These are phyloP conservation scores for Ophiocordyceps robertsii DNA, from an alignment of 2,329 filamentous ascomycete genomes.

Conservation along the genomic window DNA sequence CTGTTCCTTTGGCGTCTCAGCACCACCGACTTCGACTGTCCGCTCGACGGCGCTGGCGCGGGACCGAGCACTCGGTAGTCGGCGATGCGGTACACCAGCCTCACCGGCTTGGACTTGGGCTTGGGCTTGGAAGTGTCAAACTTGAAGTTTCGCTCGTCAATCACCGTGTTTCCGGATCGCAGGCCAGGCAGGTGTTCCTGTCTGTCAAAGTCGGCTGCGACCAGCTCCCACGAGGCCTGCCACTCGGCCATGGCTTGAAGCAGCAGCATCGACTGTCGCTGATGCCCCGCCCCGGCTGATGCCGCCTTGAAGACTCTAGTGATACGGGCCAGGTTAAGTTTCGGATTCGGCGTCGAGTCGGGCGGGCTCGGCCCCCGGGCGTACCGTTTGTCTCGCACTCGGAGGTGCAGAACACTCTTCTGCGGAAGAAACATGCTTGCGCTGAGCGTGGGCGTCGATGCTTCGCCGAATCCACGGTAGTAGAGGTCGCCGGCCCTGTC, in stretches of 20 bases:
- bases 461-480: slow-evolving; percentile 31
- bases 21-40: too few relatives aligned
- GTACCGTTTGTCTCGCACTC: slow-evolving; percentile 16
- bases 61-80: too few relatives aligned
- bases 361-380: slow-evolving; percentile 9
- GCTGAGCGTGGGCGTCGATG: slow-evolving; percentile 39
- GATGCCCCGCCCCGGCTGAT: not conserved
- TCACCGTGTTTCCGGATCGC: slow-evolving; percentile 23
- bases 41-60: too few relatives aligned
- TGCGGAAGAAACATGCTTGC: slow-evolving; percentile 39
- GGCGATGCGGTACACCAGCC: not conserved
- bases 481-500: slow-evolving; percentile 34
- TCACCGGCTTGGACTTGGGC: not conserved
- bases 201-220: slow-evolving; percentile 23
- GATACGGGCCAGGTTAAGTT: slow-evolving; percentile 3
- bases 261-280: not conserved
- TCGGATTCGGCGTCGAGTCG: slow-evolving; percentile 11
- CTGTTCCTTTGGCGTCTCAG: too few relatives aligned
- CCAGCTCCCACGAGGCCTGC: slow-evolving; percentile 20
- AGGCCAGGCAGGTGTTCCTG: slow-evolving; percentile 20
- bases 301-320: not conserved
- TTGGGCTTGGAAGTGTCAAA: not conserved
- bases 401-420: slow-evolving; percentile 35
- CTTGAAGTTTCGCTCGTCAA: slow-evolving; percentile 23
- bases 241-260: slow-evolving; percentile 14